Base-by-base conservation (phyloP, 768 basidiomycete species). In the Roridomyces roridus region DNA sequence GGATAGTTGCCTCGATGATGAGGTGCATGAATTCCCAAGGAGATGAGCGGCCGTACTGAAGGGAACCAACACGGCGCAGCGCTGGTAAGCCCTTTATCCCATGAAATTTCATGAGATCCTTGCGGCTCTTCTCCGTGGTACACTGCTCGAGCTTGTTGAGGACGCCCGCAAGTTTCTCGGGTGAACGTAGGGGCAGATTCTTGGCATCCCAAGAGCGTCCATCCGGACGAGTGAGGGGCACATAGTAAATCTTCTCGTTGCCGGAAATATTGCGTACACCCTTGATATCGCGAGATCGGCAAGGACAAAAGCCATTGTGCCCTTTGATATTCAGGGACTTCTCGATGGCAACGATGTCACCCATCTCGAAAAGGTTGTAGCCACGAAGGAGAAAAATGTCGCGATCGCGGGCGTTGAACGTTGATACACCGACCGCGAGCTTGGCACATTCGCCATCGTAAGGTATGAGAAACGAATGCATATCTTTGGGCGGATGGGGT, bases 1-100 rank as follows among this genome's bases (percentile, higher is more conserved):
- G 54, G 10, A 64, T 42, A 5, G 44, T 29, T 23, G 81, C 81
- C 53, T 81, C 78, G 25, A 68, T 71, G 28, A 82, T 54, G 0
- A 79, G 62, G 37, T 83, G 81, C 75, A 82, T 80, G 57, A 73
- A 75, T 44, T 81, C 80, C 63, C 72, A 76, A 0, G 79, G 78
- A 5, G 71, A 65, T 0, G 69, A 70, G 25, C 45, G 6, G 7
- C 76, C 67, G 62, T 70, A 68, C 20, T 68, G 41, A 17, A 75
- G 46, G 0, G 70, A 74, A 0, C 59, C 46, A 1, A 77, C 68
- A 0, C 51, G 18, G 1, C 46, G 26, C 7, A 78, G 64, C 0
- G 69, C 49, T 1, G 76, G 62, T 10, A 63, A n/a, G 15, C 66
- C 67, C 20, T 69, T 68, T 49, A 75, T 70, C 4, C 77, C 74